These are phyloP conservation scores for Gracilaria domingensis DNA, from an alignment of 23 red algal genomes.

Conservation along the genomic window DNA sequence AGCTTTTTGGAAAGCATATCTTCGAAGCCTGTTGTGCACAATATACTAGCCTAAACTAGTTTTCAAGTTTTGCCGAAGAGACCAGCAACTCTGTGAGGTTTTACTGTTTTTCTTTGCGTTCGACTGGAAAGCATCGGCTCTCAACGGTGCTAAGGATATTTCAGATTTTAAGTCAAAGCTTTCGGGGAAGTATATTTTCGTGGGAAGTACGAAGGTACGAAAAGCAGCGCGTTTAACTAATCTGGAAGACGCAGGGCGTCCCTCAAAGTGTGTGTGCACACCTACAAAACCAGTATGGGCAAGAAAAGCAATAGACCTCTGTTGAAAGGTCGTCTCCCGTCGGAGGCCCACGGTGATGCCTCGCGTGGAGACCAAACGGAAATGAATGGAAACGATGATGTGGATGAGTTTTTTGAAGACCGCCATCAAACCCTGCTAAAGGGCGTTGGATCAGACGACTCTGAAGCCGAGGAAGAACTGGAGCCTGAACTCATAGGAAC, in stretches of 20 bases:
- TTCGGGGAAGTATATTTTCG: background rate
- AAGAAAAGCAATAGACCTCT: constrained; percentile 25
- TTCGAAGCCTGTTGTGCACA: too few species aligned
- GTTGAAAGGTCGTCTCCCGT: background rate
- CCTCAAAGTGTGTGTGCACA: background rate
- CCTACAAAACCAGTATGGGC: background rate
- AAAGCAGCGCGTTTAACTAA: background rate
- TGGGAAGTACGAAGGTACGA: too few species aligned
- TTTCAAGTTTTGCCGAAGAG: too few species aligned
- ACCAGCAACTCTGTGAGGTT: too few species aligned
- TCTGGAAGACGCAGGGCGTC: background rate
- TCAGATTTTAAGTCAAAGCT: background rate
- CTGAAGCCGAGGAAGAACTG: constrained; percentile 13
- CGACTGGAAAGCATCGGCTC: too few species aligned
- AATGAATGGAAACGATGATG: constrained; percentile 46
- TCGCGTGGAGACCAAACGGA: background rate
- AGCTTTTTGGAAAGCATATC: too few species aligned
- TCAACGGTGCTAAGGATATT: background rate
- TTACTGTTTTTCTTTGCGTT: too few species aligned
- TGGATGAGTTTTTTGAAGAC: constrained; percentile 55
- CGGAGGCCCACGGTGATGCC: background rate
- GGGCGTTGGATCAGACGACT: background rate
- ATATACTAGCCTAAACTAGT: too few species aligned
- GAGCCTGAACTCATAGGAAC: constrained; percentile 37
- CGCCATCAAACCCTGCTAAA: constrained; percentile 24